phyloP scores from a whole-genome alignment of 2,329 filamentous ascomycete species.

The Colletotrichum sp. region DNA sequence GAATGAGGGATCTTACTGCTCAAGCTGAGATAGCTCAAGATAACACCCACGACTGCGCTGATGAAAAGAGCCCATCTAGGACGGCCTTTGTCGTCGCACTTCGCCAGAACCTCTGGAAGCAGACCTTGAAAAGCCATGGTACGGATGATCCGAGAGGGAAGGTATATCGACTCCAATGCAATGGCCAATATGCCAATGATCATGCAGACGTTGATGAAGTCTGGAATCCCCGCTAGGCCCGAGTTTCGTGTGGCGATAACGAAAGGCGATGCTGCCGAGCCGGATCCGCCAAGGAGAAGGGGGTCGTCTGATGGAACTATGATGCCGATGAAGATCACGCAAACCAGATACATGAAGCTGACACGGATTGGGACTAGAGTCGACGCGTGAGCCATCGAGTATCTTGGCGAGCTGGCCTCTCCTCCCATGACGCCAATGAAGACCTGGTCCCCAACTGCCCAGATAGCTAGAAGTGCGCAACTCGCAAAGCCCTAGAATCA shows the following conservation, averaged over 20 bases:
- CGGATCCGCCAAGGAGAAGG: background rate
- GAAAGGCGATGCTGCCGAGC: background rate
- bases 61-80: background rate
- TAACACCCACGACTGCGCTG: background rate
- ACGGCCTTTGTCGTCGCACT: background rate
- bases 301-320: background rate
- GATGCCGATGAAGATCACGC: background rate
- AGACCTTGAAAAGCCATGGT: background rate
- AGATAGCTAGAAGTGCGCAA: background rate
- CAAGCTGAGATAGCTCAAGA: background rate
- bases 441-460: background rate
- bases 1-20: background rate
- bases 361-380: background rate
- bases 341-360: background rate
- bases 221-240: background rate
- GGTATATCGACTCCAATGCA: background rate
- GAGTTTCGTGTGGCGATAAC: background rate
- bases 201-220: background rate
- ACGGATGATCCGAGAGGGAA: background rate
- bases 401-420: background rate
- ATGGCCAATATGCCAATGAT: background rate
- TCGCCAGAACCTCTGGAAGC: background rate
- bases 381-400: background rate
- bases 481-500: background rate
- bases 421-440: background rate